phyloP scores from a whole-genome alignment of 2,329 filamentous ascomycete species.

The Epichloe gansuensis region DNA sequence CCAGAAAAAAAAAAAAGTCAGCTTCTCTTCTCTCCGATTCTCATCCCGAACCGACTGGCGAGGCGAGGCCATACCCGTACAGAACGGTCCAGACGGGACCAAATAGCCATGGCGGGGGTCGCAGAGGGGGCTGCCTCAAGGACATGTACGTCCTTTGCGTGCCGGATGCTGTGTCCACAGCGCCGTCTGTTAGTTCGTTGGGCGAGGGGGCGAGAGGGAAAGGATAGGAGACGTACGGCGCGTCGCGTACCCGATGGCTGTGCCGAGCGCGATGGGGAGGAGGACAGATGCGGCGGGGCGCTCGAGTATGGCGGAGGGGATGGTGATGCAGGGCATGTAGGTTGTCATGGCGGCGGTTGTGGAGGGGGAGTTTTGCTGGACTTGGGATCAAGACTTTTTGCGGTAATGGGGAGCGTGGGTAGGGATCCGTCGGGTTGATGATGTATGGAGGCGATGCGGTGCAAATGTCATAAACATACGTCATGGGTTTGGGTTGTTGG shows the following conservation, averaged over 20 bases:
- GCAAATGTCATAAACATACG: too few species aligned
- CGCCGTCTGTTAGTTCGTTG: background rate
- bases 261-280: slow-evolving; percentile 60
- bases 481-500: too few species aligned
- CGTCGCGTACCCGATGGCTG: slow-evolving; percentile 57
- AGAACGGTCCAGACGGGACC: slow-evolving; percentile 53
- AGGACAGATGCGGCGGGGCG: slow-evolving; percentile 62
- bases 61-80: slow-evolving; percentile 34
- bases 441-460: too few species aligned
- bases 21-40: background rate
- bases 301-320: slow-evolving; percentile 59
- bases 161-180: slow-evolving; percentile 31
- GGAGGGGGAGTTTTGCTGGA: too few species aligned
- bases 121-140: slow-evolving; percentile 54
- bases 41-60: background rate
- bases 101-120: slow-evolving; percentile 48
- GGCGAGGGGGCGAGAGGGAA: background rate
- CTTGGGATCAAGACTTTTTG: too few species aligned
- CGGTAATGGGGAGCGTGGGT: too few species aligned
- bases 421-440: too few species aligned
- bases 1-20: background rate
- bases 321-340: slow-evolving; percentile 63
- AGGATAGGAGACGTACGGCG: slow-evolving; percentile 38
- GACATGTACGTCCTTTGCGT: slow-evolving; percentile 50
- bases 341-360: slow-evolving; percentile 49